Conservation (phyloP, 2,329 filamentous ascomycete genomes). For the Hypoxylon sp. region DNA sequence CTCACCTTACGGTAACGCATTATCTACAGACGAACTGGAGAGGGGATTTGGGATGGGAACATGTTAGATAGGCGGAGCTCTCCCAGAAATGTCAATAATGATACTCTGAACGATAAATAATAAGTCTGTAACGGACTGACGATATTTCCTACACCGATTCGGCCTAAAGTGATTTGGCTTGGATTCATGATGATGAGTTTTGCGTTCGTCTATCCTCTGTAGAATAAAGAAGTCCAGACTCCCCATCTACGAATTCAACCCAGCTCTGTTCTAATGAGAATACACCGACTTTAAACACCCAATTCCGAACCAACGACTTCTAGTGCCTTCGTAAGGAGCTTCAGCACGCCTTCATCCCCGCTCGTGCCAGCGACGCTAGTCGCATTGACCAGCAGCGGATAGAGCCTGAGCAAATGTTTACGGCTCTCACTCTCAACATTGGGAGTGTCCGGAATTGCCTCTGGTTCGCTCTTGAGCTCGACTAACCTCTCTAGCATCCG, state of each 20-base stretch:
- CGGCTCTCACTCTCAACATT: conserved; percentile 70
- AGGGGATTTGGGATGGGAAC: not conserved
- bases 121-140: not conserved
- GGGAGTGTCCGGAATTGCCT: conserved; percentile 73
- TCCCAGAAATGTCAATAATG: conserved; percentile 8
- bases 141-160: not conserved
- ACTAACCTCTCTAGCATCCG: conserved; percentile 78
- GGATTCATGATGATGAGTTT: not conserved
- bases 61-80: conserved; percentile 10
- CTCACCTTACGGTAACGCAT: conserved; percentile 28
- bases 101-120: conserved; percentile 9
- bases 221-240: not conserved
- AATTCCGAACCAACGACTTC: conserved; percentile 73
- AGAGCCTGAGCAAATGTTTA: conserved; percentile 85
- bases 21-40: not conserved
- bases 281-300: conserved; percentile 53
- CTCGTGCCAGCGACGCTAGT: conserved; percentile 68
- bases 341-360: conserved; percentile 73
- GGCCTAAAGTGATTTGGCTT: not conserved
- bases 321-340: conserved; percentile 71
- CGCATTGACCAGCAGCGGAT: conserved; percentile 80
- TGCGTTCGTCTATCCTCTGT: not conserved
- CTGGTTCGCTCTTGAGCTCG: conserved; percentile 76
- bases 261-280: not conserved
- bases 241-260: not conserved